Evolutionary conservation across 73 alveolate genomes (phyloP).

Genomic region (Paramecium bursaria): DNA sequence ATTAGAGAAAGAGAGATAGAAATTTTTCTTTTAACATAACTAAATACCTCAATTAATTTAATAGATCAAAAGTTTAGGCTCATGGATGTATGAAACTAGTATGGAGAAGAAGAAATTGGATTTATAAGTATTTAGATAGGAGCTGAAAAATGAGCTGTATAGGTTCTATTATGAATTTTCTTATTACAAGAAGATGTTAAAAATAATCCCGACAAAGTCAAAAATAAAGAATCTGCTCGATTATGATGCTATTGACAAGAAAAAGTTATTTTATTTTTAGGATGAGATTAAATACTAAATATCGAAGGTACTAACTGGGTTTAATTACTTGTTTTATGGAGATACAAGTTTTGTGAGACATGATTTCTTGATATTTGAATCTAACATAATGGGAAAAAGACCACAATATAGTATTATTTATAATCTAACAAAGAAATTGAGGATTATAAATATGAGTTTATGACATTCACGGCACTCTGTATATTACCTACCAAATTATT

Average conservation of each 20-base stretch:
- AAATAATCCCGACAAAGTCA: neutral
- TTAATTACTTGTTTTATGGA: neutral
- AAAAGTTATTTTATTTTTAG: neutral
- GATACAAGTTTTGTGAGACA: slow-evolving; percentile 22
- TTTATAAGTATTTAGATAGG: neutral
- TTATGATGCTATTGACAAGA: neutral
- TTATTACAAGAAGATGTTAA: neutral
- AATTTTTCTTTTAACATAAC: slow-evolving; percentile 13
- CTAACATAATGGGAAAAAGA: slow-evolving; percentile 12
- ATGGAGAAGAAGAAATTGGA: neutral
- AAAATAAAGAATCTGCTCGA: neutral
- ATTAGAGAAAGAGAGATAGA: neutral
- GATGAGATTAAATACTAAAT: slow-evolving; percentile 21
- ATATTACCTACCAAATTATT: neutral
- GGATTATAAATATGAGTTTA: slow-evolving; percentile 3
- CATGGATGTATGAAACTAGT: neutral
- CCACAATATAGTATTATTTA: neutral
- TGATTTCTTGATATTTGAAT: slow-evolving; percentile 44
- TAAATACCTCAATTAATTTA: neutral
- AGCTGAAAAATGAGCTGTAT: neutral
- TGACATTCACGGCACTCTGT: neutral
- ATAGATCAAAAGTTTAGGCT: neutral
- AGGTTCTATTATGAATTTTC: slow-evolving; percentile 4
- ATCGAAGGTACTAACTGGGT: neutral
- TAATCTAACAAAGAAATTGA: neutral